These are phyloP conservation scores for Heteromeles arbutifolia DNA, from an alignment of 306 rosid species.

Conservation along the genomic window DNA sequence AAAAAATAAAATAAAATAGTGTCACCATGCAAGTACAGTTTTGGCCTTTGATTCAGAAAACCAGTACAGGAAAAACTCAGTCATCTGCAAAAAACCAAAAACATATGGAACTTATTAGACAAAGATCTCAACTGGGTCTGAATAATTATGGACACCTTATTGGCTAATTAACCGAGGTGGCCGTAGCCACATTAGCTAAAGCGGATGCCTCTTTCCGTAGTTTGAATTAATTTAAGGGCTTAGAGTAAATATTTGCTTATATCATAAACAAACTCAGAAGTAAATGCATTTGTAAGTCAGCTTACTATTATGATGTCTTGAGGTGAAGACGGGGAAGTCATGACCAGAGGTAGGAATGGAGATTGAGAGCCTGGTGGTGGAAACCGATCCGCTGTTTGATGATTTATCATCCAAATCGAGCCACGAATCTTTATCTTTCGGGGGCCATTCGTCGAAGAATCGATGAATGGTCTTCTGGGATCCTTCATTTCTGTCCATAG, in stretches of 20 bases:
- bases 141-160: neutral
- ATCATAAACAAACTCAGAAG: neutral
- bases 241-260: neutral
- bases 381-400: conserved; percentile 38
- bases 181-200: neutral
- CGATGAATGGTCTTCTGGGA: conserved; percentile 80
- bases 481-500: conserved; percentile 45
- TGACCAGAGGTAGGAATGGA: conserved; percentile 71
- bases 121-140: conserved; percentile 8
- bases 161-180: neutral
- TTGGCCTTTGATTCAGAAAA: conserved; percentile 33
- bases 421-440: conserved; percentile 61
- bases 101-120: conserved; percentile 1
- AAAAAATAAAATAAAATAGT: too few species aligned
- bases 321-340: conserved; percentile 57
- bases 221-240: neutral
- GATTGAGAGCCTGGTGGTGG: conserved; percentile 82
- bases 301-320: conserved; percentile 43
- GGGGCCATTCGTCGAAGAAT: conserved; percentile 93
- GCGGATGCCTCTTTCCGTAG: neutral
- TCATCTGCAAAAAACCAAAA: conserved; percentile 43
- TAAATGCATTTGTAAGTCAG: neutral
- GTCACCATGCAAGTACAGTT: too few species aligned
- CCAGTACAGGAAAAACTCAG: conserved; percentile 38
- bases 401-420: conserved; percentile 78